These are phyloP conservation scores for Umbelopsis sp. DNA, from an alignment of 192 early-diverging fungal genomes.

Conservation along the genomic window DNA sequence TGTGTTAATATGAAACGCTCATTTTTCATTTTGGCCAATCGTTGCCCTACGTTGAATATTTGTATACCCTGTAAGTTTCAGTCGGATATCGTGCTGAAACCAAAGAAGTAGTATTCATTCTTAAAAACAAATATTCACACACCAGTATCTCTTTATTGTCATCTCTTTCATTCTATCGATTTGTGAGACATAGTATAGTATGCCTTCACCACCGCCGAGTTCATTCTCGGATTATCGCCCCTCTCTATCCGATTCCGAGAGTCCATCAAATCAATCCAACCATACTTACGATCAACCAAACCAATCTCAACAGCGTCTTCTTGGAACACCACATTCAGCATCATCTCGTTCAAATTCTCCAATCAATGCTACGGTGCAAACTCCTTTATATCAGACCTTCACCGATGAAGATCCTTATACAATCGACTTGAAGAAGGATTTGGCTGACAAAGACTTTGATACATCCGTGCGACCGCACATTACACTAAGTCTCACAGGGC, in stretches of 20 bases:
- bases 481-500: background rate
- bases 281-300: background rate
- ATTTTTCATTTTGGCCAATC: background rate
- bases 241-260: constrained; percentile 5
- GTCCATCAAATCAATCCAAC: background rate
- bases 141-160: background rate
- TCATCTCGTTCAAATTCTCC: background rate
- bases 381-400: background rate
- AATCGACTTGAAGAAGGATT: background rate
- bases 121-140: background rate
- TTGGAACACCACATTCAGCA: background rate
- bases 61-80: background rate
- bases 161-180: background rate
- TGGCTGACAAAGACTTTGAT: constrained; percentile 1
- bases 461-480: background rate
- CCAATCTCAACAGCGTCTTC: constrained; percentile 1
- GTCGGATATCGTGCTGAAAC: background rate
- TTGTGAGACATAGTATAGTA: background rate
- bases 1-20: background rate
- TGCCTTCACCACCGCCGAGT: background rate
- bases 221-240: background rate
- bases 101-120: background rate
- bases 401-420: constrained; percentile 5
- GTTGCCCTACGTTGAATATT: background rate
- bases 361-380: background rate